These are phyloP conservation scores for Discostella stelligera DNA, from an alignment of 352 stramenopile species.

Conservation along the genomic window DNA sequence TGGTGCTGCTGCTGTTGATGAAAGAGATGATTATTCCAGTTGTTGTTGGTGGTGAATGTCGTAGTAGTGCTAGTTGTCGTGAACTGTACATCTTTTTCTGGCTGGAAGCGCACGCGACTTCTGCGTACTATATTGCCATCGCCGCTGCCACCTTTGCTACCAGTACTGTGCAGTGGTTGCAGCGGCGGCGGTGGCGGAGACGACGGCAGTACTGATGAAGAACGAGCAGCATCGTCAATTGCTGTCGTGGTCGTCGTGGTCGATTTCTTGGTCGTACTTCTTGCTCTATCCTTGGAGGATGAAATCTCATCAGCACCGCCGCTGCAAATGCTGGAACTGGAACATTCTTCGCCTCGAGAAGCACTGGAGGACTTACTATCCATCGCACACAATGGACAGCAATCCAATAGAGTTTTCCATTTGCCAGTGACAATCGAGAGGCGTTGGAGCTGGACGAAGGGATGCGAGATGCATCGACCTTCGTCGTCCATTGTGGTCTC, in stretches of 20 bases:
- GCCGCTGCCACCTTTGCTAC: too few species aligned
- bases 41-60: background rate
- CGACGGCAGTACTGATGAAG: too few species aligned
- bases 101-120: conserved; percentile 7
- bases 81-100: conserved; percentile 4
- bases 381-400: conserved; percentile 18
- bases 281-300: background rate
- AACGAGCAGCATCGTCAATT: background rate
- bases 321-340: background rate
- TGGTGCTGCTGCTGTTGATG: background rate
- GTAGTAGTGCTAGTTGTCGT: background rate
- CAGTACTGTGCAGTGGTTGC: background rate
- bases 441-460: conserved; percentile 15
- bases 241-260: background rate
- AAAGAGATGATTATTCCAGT: background rate
- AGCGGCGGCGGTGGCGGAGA: background rate
- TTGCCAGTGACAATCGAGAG: conserved; percentile 7
- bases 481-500: conserved; percentile 8
- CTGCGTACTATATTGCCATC: background rate
- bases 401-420: conserved; percentile 24
- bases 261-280: background rate
- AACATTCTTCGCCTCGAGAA: background rate
- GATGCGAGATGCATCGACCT: conserved; percentile 15
- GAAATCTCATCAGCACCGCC: background rate
- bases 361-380: background rate